A percentile compares a stretch with the other conserved stretches of the same genome.
Evolutionary conservation across 306 rosid genomes (phyloP).

Genomic region (Lagenaria siceraria): DNA sequence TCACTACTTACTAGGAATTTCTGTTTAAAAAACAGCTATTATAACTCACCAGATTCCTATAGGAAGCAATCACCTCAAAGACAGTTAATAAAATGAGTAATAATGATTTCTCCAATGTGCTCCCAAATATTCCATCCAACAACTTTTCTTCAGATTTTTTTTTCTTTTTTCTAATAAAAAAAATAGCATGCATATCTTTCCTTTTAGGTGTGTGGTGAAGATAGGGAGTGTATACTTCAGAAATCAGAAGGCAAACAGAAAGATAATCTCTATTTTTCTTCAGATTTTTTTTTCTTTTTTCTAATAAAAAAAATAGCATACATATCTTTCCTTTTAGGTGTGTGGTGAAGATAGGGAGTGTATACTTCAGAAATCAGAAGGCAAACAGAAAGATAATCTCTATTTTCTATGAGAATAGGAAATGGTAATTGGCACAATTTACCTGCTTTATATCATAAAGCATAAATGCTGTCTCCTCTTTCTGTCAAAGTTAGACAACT

Average conservation of each 20-base stretch:
- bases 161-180: too few relatives aligned
- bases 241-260: neutral
- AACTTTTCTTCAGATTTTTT: neutral
- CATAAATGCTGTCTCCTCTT: constrained; percentile 5
- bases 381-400: neutral
- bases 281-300: neutral
- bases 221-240: neutral
- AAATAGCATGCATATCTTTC: neutral
- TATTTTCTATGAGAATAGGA: neutral
- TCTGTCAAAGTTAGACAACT: too few relatives aligned
- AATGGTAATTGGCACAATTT: neutral
- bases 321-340: neutral
- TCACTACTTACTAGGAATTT: neutral
- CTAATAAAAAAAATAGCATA: too few relatives aligned
- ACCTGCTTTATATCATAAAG: constrained; percentile 2
- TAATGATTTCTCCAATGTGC: neutral
- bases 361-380: neutral
- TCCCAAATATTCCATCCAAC: neutral
- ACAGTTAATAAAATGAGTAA: neutral
- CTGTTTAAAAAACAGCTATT: neutral
- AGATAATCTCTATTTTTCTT: neutral
- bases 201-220: neutral
- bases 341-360: neutral
- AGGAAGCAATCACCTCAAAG: neutral
- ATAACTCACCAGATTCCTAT: neutral